Evolutionary conservation across 371 early-diverging fungal species (phyloP).

Genomic region (Lichtheimia ramosa): DNA sequence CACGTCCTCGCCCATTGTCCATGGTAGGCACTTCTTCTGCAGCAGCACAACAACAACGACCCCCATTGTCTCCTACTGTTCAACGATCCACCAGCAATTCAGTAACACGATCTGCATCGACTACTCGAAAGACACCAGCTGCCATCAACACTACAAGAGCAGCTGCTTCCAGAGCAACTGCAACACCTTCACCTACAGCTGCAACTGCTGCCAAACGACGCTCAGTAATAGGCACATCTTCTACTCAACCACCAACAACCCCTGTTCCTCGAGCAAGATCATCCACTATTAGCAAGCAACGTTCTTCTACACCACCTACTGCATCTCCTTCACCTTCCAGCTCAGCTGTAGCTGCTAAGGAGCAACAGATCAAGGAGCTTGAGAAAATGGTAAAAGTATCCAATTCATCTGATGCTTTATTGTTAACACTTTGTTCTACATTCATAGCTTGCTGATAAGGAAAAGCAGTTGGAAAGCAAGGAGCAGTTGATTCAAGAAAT

Average conservation of each 20-base stretch:
- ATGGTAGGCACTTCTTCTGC: slow-evolving; percentile 16
- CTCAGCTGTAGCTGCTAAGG: slow-evolving; percentile 1
- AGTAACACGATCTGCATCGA: background rate
- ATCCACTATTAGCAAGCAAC: slow-evolving; percentile 1
- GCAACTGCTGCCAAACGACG: slow-evolving; percentile 24
- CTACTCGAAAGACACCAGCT: slow-evolving; percentile 18
- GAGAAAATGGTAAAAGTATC: slow-evolving; percentile 23
- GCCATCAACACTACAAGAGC: slow-evolving; percentile 16
- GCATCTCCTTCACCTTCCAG: slow-evolving; percentile 16
- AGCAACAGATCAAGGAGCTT: slow-evolving; percentile 23
- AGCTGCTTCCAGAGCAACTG: slow-evolving; percentile 9
- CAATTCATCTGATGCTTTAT: background rate
- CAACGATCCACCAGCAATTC: slow-evolving; percentile 19
- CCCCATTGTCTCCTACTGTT: slow-evolving; percentile 22
- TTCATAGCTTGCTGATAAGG: slow-evolving; percentile 19
- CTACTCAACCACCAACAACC: slow-evolving; percentile 10
- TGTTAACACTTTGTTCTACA: background rate
- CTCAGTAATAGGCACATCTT: slow-evolving; percentile 27
- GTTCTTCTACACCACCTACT: slow-evolving; percentile 17
- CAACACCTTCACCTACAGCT: slow-evolving; percentile 14
- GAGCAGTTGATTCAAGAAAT: slow-evolving; percentile 27
- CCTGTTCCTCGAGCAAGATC: background rate
- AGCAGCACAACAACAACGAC: slow-evolving; percentile 11
- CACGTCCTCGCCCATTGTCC: slow-evolving; percentile 16
- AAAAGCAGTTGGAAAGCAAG: slow-evolving; percentile 21